phyloP scores from a whole-genome alignment of 192 early-diverging fungal species.

The Coemansia sp. region DNA sequence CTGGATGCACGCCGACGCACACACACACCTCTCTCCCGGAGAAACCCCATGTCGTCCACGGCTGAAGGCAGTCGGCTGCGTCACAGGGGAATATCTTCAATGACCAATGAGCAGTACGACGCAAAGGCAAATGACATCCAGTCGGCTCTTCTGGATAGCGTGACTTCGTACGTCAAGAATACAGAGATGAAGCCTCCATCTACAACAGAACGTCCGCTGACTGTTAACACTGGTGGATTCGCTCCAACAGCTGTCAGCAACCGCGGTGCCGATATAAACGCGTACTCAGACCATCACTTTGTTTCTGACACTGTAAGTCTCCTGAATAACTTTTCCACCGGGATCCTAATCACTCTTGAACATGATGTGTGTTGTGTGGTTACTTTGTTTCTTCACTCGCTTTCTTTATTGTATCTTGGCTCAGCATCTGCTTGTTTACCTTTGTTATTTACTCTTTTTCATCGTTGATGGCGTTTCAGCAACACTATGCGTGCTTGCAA shows the following conservation, averaged over 20 bases:
- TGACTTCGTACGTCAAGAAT: slow-evolving; percentile 24
- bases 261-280: not conserved
- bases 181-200: slow-evolving; percentile 15
- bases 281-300: slow-evolving; percentile 14
- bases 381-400: not conserved
- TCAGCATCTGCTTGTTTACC: not conserved
- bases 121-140: slow-evolving; percentile 25
- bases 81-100: slow-evolving; percentile 21
- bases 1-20: slow-evolving; percentile 22
- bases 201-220: not conserved
- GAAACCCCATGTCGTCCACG: slow-evolving; percentile 14
- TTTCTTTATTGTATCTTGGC: not conserved
- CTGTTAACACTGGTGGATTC: not conserved
- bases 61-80: slow-evolving; percentile 35
- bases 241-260: not conserved
- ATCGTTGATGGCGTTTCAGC: too few species aligned
- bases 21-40: slow-evolving; percentile 13
- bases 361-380: not conserved
- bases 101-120: slow-evolving; percentile 42
- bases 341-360: not conserved
- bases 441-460: not conserved
- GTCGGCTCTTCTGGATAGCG: slow-evolving; percentile 19
- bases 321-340: not conserved
- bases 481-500: too few species aligned
- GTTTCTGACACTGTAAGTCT: slow-evolving; percentile 35